A percentile compares a stretch with the other conserved stretches of the same genome.
phyloP scores from a whole-genome alignment of 306 rosid genomes.

The Fragaria vesca region DNA sequence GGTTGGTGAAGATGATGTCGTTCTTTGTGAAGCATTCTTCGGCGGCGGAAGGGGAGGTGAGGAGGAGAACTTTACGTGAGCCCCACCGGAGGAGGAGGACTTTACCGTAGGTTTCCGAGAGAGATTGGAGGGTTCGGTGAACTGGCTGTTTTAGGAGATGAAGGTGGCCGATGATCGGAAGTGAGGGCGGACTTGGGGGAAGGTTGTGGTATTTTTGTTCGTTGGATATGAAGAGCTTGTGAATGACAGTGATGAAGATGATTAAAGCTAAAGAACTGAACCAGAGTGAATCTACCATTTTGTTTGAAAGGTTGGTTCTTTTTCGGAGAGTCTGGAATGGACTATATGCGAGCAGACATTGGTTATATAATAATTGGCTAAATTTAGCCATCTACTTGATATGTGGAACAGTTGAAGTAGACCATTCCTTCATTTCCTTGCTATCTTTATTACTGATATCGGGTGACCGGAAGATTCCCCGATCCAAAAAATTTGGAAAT shows the following conservation, averaged over 20 bases:
- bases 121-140: slow-evolving; percentile 20
- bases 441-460: background rate
- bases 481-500: too few relatives aligned
- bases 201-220: slow-evolving; percentile 6
- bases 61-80: slow-evolving; percentile 16
- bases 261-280: background rate
- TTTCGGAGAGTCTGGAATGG: background rate
- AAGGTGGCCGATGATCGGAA: slow-evolving; percentile 44
- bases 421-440: background rate
- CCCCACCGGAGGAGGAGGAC: slow-evolving; percentile 20
- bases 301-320: background rate
- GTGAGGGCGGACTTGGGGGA: slow-evolving; percentile 29
- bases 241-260: background rate
- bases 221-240: background rate
- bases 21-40: slow-evolving; percentile 37
- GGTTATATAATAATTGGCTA: too few relatives aligned
- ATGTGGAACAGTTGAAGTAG: background rate
- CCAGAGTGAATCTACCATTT: slow-evolving; percentile 8
- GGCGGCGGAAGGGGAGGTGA: slow-evolving; percentile 18
- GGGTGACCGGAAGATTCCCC: background rate
- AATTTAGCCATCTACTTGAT: background rate
- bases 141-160: slow-evolving; percentile 36
- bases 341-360: background rate
- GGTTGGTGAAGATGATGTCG: slow-evolving; percentile 31
- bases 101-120: slow-evolving; percentile 4